Conservation (phyloP, 2,329 filamentous ascomycete species). For the Plectosphaerella plurivora region DNA sequence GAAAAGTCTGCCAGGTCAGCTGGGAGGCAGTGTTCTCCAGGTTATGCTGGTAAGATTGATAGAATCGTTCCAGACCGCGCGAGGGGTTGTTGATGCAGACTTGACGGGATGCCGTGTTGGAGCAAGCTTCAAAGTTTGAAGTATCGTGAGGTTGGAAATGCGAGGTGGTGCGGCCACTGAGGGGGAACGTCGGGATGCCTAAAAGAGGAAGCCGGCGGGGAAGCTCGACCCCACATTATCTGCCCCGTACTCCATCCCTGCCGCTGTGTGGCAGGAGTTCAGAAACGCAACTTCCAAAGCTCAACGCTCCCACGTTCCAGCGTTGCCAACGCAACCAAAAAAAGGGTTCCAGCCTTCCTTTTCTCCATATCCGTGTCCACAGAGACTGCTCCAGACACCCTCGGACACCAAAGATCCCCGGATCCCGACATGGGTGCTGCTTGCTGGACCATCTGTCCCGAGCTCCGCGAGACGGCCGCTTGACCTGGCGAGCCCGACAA, state of each 20-base stretch:
- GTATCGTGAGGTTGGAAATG: neutral
- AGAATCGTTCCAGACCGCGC: neutral
- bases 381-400: constrained; percentile 6
- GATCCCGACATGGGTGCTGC: no score
- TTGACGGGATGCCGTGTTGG: constrained; percentile 1
- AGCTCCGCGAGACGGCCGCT: neutral
- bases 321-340: no score
- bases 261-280: no score
- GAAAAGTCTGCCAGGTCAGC: neutral
- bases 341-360: neutral
- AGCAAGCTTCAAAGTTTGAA: neutral
- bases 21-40: neutral
- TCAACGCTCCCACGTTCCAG: no score
- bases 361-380: neutral
- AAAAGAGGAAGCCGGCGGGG: neutral
- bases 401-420: neutral
- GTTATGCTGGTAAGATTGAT: neutral
- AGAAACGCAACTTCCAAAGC: no score
- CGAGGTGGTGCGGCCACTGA: neutral
- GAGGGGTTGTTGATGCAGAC: neutral
- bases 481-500: neutral
- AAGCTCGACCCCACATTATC: neutral
- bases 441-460: no score
- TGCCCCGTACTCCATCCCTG: constrained; percentile 1
- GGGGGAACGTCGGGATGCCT: neutral